Base-by-base conservation (phyloP, 208 protist genomes). In the Leishmania amazonensis region DNA sequence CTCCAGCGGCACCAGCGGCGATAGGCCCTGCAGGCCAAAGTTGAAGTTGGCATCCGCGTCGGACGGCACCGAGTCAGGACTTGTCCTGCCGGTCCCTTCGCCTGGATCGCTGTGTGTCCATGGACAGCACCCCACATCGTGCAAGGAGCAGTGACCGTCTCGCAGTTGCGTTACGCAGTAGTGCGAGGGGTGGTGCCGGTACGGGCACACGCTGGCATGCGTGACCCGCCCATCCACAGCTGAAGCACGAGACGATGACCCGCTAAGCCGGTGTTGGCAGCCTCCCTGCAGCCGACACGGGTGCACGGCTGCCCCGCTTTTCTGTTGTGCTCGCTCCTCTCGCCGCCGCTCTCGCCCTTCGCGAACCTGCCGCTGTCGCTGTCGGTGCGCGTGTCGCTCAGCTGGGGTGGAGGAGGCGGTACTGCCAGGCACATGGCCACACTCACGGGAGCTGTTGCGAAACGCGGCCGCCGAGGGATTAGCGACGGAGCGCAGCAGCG, bases 241-340 rank as follows among this genome's bases (percentile, higher is more conserved):
- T 17, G 38, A n/a, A 47, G 67, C 17, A 79, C 49, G 80, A 4
- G 51, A 51, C 6, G 40, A 70, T 45, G 8, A 28, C 51, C 28
- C 72, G 73, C 54, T 15, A 57, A 53, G 70, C 28, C 65, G 47
- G n/a, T 60, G 65, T 21, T 53, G 51, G 75, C 90, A 90, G 17
- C 87, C 87, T 19, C 87, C 91, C 68, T 94, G 91, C 19, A 91
- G 51, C 8, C 68, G 64, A 54, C 91, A 94, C 5, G 91, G 91
- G 72, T 94, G 91, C 47, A 77, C 11, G 3, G 84, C 35, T 42
- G 45, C 3, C 4, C 83, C 88, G 53, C 75, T 79, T 76, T 67
- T 38, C 53, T 81, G 54, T 49, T 73, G 65, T 11, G 72, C 42
- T 1, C 85, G 83, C 47, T 80, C 78, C 1, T 83, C 24, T 11